A percentile compares a stretch with the other conserved stretches of the same genome.
Evolutionary conservation across 2,329 filamentous ascomycete species (phyloP).

Genomic region (Blumeriella jaapii): DNA sequence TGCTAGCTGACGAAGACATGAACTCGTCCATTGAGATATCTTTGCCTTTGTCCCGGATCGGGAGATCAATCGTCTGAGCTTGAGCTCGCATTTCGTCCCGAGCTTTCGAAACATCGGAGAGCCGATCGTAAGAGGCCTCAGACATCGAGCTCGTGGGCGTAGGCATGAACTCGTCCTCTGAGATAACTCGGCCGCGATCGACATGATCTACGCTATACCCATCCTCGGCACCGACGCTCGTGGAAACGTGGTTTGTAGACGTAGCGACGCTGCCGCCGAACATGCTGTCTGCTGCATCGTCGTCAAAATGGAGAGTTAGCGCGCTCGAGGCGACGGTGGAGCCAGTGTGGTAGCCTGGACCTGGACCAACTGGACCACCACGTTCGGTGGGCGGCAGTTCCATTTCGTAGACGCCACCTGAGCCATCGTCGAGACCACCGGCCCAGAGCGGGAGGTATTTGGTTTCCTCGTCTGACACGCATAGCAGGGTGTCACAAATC

Average conservation of each 20-base stretch:
- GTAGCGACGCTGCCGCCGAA: slow-evolving; percentile 3
- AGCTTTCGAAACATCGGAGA: not conserved
- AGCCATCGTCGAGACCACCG: slow-evolving; percentile 42
- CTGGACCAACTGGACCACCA: slow-evolving; percentile 27
- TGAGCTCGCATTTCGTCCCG: not conserved
- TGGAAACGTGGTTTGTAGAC: slow-evolving; percentile 1
- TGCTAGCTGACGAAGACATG: no score
- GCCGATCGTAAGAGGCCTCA: not conserved
- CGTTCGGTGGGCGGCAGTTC: slow-evolving; percentile 25
- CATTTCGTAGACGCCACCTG: slow-evolving; percentile 36
- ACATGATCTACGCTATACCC: slow-evolving; percentile 9
- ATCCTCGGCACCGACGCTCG: slow-evolving; percentile 14
- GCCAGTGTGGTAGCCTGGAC: slow-evolving; percentile 26
- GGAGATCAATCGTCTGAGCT: not conserved
- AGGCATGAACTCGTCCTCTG: slow-evolving; percentile 6
- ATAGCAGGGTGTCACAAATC: slow-evolving; percentile 35
- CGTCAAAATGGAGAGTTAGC: slow-evolving; percentile 8
- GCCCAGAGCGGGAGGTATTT: slow-evolving; percentile 56
- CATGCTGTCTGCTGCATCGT: not conserved
- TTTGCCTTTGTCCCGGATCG: slow-evolving; percentile 1
- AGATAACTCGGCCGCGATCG: slow-evolving; percentile 7
- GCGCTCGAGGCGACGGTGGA: slow-evolving; percentile 17
- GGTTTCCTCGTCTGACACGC: slow-evolving; percentile 44
- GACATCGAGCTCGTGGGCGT: not conserved
- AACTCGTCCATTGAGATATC: no score